A percentile compares a stretch with the other conserved stretches of the same genome.
phyloP scores from a whole-genome alignment of 2,329 filamentous ascomycete genomes.

The Trichocomaceae sp. region DNA sequence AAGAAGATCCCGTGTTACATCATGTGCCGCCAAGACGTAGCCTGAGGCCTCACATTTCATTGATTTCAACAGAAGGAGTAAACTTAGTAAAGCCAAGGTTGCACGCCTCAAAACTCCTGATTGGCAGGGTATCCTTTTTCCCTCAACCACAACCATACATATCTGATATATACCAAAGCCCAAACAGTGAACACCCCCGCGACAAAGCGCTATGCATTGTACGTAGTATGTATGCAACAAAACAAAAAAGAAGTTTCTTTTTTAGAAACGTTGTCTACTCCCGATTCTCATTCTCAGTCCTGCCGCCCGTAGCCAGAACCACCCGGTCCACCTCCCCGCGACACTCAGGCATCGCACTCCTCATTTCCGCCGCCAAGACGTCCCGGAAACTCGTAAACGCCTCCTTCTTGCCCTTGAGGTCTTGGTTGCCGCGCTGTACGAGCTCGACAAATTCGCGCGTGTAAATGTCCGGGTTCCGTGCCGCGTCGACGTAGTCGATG shows the following conservation, averaged over 20 bases:
- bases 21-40: no score
- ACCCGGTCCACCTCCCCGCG: constrained; percentile 48
- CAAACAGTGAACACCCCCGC: no score
- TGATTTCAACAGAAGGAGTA: no score
- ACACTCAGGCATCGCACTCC: constrained; percentile 52
- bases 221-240: no score
- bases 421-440: constrained; percentile 56
- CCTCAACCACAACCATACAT: no score
- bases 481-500: constrained; percentile 56
- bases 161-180: no score
- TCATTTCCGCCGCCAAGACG: constrained; percentile 53
- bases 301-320: constrained; percentile 33
- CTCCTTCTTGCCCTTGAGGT: constrained; percentile 54
- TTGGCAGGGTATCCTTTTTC: neutral
- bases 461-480: constrained; percentile 61
- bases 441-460: constrained; percentile 60
- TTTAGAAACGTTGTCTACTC: no score
- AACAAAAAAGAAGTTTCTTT: no score
- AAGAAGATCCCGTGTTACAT: no score
- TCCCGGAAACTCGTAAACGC: constrained; percentile 55
- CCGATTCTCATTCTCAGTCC: neutral
- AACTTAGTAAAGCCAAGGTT: neutral
- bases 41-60: no score
- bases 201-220: no score
- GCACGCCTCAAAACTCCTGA: neutral